Evolutionary conservation across 148 eudicot genomes (phyloP).

Genomic region (Amaranthus hypochondriacus): DNA sequence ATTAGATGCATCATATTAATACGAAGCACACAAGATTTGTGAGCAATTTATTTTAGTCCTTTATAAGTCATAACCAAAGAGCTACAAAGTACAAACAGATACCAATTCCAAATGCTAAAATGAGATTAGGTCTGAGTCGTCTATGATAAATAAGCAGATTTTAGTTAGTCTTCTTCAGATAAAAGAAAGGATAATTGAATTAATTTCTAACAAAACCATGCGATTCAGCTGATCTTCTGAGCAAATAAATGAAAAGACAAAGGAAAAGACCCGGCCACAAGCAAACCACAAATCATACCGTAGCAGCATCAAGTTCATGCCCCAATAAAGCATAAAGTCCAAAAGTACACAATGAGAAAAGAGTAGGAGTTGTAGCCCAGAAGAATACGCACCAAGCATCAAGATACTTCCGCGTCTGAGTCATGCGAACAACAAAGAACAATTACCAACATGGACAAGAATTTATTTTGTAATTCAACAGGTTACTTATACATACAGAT

Average conservation of each 20-base stretch:
- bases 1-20: too few relatives aligned
- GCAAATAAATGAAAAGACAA: not conserved
- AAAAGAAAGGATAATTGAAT: not conserved
- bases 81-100: not conserved
- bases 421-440: conserved; percentile 13
- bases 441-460: not conserved
- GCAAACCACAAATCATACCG: conserved; percentile 45
- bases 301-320: conserved; percentile 91
- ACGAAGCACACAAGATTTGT: too few relatives aligned
- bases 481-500: conserved; percentile 46
- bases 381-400: conserved; percentile 99
- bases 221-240: not conserved
- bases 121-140: not conserved
- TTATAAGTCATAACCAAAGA: not conserved
- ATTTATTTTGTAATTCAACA: not conserved
- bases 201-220: not conserved
- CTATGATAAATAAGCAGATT: not conserved
- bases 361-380: conserved; percentile 98
- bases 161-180: not conserved
- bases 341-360: conserved; percentile 88
- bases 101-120: not conserved
- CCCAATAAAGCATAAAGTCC: conserved; percentile 83
- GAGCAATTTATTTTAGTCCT: not conserved
- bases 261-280: not conserved
- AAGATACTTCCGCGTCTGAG: conserved; percentile 84